These are phyloP conservation scores for Fusarium pseudocircinatum DNA, from an alignment of 2,329 filamentous ascomycete species.

Conservation along the genomic window DNA sequence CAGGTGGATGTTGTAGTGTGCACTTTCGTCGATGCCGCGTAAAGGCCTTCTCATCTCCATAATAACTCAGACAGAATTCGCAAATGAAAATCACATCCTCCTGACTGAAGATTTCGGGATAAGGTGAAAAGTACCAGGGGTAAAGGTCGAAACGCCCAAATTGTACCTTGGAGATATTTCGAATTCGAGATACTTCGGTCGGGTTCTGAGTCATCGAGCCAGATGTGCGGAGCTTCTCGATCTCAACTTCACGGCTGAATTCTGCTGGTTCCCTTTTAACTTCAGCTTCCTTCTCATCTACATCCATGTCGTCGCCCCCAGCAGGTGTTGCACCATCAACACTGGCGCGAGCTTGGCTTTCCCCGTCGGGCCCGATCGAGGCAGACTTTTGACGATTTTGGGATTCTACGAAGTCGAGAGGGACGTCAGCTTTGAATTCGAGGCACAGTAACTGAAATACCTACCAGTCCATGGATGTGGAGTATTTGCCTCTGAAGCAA, in stretches of 20 bases:
- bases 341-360: conserved; percentile 56
- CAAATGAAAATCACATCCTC: conserved; percentile 95
- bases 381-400: conserved; percentile 58
- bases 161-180: conserved; percentile 92
- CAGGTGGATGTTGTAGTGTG: conserved; percentile 88
- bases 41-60: conserved; percentile 83
- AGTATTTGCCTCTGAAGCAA: conserved; percentile 62
- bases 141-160: conserved; percentile 93
- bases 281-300: conserved; percentile 60
- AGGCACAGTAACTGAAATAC: not conserved
- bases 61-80: conserved; percentile 96
- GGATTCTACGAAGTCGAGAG: conserved; percentile 58
- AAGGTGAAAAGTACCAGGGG: conserved; percentile 99
- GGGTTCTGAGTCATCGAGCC: conserved; percentile 99
- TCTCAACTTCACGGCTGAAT: conserved; percentile 88
- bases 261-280: conserved; percentile 60
- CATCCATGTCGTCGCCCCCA: conserved; percentile 62
- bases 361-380: conserved; percentile 54
- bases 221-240: conserved; percentile 92
- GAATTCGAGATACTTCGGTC: conserved; percentile 93
- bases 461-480: conserved; percentile 62
- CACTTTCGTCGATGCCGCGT: conserved; percentile 89
- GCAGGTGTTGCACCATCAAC: conserved; percentile 57
- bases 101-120: conserved; percentile 87
- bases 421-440: not conserved